Conservation (phyloP, 176 grass and related monocot genomes). For the Dendrocalamus sinicus region DNA sequence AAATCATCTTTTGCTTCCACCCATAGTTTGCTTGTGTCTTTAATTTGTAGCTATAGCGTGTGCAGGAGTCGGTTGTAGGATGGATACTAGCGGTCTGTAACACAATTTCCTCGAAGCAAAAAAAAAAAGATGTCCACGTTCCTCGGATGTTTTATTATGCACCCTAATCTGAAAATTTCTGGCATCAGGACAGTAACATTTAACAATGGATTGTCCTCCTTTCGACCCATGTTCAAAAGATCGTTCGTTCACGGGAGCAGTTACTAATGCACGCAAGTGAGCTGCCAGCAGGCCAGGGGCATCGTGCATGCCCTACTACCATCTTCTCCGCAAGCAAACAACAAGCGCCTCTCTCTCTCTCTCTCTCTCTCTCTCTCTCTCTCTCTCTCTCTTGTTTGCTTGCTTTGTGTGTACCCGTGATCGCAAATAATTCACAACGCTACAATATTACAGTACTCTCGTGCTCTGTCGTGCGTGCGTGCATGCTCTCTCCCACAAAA, state of each 20-base stretch:
- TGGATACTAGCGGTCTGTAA: no score
- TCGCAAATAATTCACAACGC: slow-evolving; percentile 31
- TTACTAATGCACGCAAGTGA: background rate
- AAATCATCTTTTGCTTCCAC: no score
- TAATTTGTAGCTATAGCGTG: no score
- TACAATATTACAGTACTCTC: slow-evolving; percentile 38
- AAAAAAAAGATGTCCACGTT: no score
- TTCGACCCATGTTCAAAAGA: background rate
- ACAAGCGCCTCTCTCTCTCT: slow-evolving; percentile 1
- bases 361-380: slow-evolving; percentile 12
- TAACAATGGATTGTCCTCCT: no score
- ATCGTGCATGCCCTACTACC: slow-evolving; percentile 39
- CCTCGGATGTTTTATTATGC: no score
- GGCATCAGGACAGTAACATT: no score
- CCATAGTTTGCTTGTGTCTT: no score
- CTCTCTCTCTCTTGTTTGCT: no score
- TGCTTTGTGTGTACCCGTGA: slow-evolving; percentile 24
- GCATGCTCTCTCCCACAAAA: slow-evolving; percentile 7
- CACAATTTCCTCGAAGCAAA: no score
- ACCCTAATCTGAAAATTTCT: no score
- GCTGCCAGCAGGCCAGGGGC: background rate
- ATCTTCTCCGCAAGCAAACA: slow-evolving; percentile 35
- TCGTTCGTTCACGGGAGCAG: background rate
- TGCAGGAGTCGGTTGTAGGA: no score
- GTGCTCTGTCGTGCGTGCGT: background rate